These are phyloP conservation scores for Colletotrichum sp. DNA, from an alignment of 2,329 filamentous ascomycete species.

Conservation along the genomic window DNA sequence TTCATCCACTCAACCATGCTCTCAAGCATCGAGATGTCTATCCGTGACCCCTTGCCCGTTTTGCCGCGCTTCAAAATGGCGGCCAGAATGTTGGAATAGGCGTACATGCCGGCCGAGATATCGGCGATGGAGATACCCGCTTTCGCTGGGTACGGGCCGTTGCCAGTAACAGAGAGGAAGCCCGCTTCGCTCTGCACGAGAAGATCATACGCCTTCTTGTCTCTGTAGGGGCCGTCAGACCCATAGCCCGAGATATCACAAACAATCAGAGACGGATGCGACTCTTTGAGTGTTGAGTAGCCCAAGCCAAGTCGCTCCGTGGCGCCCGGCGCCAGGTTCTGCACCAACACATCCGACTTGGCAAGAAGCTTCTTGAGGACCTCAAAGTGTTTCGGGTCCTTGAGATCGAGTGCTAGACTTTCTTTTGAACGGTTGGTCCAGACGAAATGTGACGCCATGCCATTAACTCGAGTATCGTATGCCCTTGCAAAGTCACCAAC, in stretches of 20 bases:
- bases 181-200: conserved; percentile 61
- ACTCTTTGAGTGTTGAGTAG: conserved; percentile 43
- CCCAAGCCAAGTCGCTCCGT: conserved; percentile 51
- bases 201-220: conserved; percentile 62
- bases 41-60: conserved; percentile 50
- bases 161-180: conserved; percentile 56
- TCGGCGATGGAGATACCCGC: conserved; percentile 61
- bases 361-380: conserved; percentile 47
- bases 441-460: conserved; percentile 58
- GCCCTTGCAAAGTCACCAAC: conserved; percentile 57
- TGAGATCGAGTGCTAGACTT: conserved; percentile 55
- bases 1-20: conserved; percentile 65
- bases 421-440: conserved; percentile 62
- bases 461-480: conserved; percentile 55
- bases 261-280: conserved; percentile 52
- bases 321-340: conserved; percentile 58
- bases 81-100: conserved; percentile 55
- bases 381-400: conserved; percentile 44
- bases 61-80: conserved; percentile 53
- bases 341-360: conserved; percentile 55
- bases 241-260: conserved; percentile 62
- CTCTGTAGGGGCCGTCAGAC: conserved; percentile 52
- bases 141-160: conserved; percentile 47
- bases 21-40: conserved; percentile 65
- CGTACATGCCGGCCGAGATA: conserved; percentile 58